A percentile compares a stretch with the other conserved stretches of the same genome.
Conservation (phyloP, 2,329 filamentous ascomycete species). For the Fusarium sp. region DNA sequence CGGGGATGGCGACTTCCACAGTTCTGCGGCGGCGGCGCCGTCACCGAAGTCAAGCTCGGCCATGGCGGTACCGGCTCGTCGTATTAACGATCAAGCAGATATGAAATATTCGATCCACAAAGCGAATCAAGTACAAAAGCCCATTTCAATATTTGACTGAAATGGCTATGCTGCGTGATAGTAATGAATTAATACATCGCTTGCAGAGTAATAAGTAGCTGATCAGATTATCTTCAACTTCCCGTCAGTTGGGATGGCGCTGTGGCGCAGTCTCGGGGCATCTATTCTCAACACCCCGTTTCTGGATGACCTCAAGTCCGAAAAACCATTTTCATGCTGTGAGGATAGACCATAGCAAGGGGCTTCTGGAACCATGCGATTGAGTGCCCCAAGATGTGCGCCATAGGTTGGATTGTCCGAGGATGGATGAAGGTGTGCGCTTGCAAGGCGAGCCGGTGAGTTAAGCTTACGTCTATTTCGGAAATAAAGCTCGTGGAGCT, state of each 20-base stretch:
- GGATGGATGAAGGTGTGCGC: background rate
- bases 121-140: too few species aligned
- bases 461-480: constrained; percentile 1
- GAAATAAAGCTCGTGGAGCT: background rate
- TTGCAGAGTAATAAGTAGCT: too few species aligned
- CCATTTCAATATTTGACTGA: too few species aligned
- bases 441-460: background rate
- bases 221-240: too few species aligned
- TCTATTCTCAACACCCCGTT: background rate
- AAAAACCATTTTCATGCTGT: background rate
- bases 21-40: constrained; percentile 22
- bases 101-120: too few species aligned
- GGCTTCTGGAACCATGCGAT: background rate
- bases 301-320: background rate
- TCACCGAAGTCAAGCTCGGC: background rate
- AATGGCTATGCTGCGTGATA: too few species aligned
- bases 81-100: too few species aligned
- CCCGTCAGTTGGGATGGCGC: background rate
- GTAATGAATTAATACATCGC: too few species aligned
- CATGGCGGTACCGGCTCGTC: background rate
- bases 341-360: background rate
- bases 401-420: background rate
- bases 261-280: background rate
- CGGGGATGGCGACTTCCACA: background rate
- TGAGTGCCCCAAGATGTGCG: background rate